Conservation (phyloP, 495 filamentous ascomycete genomes). For the Platismatia glauca region DNA sequence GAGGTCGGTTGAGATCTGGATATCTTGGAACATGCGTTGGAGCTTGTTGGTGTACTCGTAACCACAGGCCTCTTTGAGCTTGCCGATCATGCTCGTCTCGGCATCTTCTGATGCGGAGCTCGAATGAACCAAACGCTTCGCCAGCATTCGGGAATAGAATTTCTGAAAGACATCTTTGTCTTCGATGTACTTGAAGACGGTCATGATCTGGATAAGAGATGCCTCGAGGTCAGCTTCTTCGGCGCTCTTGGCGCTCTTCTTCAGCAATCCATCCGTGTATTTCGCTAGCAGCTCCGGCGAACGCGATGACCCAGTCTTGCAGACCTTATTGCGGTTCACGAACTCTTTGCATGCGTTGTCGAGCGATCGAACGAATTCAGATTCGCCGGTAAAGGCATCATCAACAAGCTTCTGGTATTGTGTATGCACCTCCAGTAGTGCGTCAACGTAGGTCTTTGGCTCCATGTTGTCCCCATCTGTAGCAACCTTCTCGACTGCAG, state of each 20-base stretch:
- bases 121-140: slow-evolving; percentile 86
- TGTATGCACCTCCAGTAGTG: slow-evolving; percentile 85
- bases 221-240: slow-evolving; percentile 91
- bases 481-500: slow-evolving; percentile 85
- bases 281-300: slow-evolving; percentile 92
- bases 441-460: slow-evolving; percentile 93
- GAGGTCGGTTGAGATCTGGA: slow-evolving; percentile 96
- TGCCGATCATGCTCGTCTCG: slow-evolving; percentile 98
- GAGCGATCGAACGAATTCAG: slow-evolving; percentile 91
- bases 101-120: slow-evolving; percentile 94
- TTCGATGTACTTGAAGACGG: slow-evolving; percentile 99
- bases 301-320: slow-evolving; percentile 81
- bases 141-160: slow-evolving; percentile 95
- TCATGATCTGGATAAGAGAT: slow-evolving; percentile 93
- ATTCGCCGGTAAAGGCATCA: slow-evolving; percentile 86
- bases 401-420: slow-evolving; percentile 88
- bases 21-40: slow-evolving; percentile 99
- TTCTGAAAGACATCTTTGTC: slow-evolving; percentile 99
- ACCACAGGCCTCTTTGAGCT: slow-evolving; percentile 96
- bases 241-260: slow-evolving; percentile 81
- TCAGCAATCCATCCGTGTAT: slow-evolving; percentile 88
- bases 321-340: slow-evolving; percentile 93
- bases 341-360: slow-evolving; percentile 98
- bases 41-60: slow-evolving; percentile 99
- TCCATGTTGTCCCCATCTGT: slow-evolving; percentile 84